Base-by-base conservation (phyloP, 306 rosid genomes). In the Lathyrus tuberosus region DNA sequence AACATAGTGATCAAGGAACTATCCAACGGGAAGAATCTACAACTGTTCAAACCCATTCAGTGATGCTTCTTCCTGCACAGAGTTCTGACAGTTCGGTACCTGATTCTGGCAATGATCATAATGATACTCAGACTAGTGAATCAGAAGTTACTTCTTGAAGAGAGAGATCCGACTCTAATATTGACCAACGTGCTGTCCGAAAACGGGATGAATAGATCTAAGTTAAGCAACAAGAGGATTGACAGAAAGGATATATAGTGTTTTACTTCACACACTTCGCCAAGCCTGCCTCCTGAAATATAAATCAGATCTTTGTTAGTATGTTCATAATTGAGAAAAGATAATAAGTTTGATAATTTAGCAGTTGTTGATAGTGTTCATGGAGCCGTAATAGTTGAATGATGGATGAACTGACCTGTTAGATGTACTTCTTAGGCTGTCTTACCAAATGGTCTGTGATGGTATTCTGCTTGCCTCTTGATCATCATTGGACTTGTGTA, bases 31-130 rank as follows among this genome's bases (percentile, higher is more conserved):
- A 79, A 74, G 87, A 85, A 75, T 60, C 78, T 12, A 72, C 76
- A 31, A 49, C 71, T 73, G 68, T 69, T 52, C 82, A 85, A 80
- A 88, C 80, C 75, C 88, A 71, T 16, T 79, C 83, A 8, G 66
- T 76, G 14, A 63, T 56, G 64, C 78, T 87, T 59, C 76, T 76
- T 57, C 81, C 79, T 8, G 61, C 65, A 75, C 84, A 79, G 71
- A 85, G 63, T 74, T 78, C 84, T 31, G 78, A 80, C 71, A 49
- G 43, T 65, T 68, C 49, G 15, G 69, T 20, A 42, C 76, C 81
- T 57, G 77, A 62, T 33, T 37, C 66, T 46, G 62, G 63, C 51
- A 68, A 48, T 60, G 70, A 76, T 64, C 64, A 74, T 15, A 75
- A 74, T 16, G 81, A 80, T 67, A 62, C 43, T 33, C 84, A 57